phyloP scores from a whole-genome alignment of 1,139 yeast genomes.

The Insectozyma bohioensis region DNA sequence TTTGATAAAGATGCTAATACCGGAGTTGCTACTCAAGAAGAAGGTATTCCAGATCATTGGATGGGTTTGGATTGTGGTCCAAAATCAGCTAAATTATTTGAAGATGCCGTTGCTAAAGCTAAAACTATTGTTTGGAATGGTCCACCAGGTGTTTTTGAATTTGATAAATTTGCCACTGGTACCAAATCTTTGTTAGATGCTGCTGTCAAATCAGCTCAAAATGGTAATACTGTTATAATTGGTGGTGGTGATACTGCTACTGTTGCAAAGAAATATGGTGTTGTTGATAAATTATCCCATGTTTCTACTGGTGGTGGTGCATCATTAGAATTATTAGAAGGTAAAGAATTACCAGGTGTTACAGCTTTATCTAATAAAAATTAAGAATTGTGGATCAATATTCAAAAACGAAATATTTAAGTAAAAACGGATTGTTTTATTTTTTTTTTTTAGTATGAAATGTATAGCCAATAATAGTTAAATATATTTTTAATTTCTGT shows the following conservation, averaged over 20 bases:
- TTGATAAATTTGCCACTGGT: slow-evolving; percentile 84
- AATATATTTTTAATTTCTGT: too few relatives aligned
- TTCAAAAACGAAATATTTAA: too few relatives aligned
- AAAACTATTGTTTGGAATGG: slow-evolving; percentile 99
- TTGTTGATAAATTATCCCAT: slow-evolving; percentile 90
- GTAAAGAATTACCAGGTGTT: slow-evolving; percentile 97
- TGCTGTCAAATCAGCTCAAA: slow-evolving; percentile 78
- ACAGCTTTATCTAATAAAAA: slow-evolving; percentile 75
- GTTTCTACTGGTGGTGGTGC: slow-evolving; percentile 99
- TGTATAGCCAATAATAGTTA: too few relatives aligned
- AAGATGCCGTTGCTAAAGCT: slow-evolving; percentile 79
- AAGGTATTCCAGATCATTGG: slow-evolving; percentile 91
- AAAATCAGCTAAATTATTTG: slow-evolving; percentile 74
- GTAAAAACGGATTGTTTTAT: too few relatives aligned
- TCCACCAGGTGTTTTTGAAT: slow-evolving; percentile 99
- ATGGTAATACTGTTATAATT: slow-evolving; percentile 91
- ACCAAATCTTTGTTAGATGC: slow-evolving; percentile 88
- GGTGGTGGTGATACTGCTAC: slow-evolving; percentile 99
- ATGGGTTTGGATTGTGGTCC: slow-evolving; percentile 96
- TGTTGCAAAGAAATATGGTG: slow-evolving; percentile 96
- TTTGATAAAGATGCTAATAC: slow-evolving; percentile 86
- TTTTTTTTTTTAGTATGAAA: too few relatives aligned
- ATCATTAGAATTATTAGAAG: slow-evolving; percentile 94
- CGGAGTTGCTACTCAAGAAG: slow-evolving; percentile 76
- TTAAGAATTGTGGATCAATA: too few relatives aligned